These are phyloP conservation scores for Collybia nuda DNA, from an alignment of 768 basidiomycete genomes.

Conservation along the genomic window DNA sequence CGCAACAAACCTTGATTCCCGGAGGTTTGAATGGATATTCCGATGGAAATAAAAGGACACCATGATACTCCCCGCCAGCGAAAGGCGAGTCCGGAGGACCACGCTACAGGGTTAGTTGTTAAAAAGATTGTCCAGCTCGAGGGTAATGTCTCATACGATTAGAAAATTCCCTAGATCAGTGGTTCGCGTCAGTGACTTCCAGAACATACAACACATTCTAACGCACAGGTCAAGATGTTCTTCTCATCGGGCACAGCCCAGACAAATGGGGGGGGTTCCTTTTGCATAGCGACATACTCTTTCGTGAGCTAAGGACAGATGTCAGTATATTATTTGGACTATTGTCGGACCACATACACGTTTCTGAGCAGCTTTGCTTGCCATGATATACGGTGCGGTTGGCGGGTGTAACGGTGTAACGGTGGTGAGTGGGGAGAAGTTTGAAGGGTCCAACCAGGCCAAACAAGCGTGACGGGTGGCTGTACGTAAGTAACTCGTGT, in stretches of 20 bases:
- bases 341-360: conserved; percentile 46
- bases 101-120: conserved; percentile 45
- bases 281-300: conserved; percentile 92
- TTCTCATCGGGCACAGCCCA: conserved; percentile 97
- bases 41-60: conserved; percentile 85
- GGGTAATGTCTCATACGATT: conserved; percentile 56
- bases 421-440: conserved; percentile 12
- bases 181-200: not conserved
- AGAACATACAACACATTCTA: not conserved
- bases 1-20: conserved; percentile 78
- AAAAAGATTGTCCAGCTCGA: too few relatives aligned
- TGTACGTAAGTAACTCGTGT: conserved; percentile 18
- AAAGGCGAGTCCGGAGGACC: conserved; percentile 95
- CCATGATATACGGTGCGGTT: conserved; percentile 46
- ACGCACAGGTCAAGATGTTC: conserved; percentile 93
- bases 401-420: conserved; percentile 10
- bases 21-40: conserved; percentile 98
- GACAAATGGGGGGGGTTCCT: conserved; percentile 91
- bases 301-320: conserved; percentile 63
- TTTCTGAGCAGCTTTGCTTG: conserved; percentile 84
- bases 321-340: conserved; percentile 1
- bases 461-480: conserved; percentile 9
- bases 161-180: conserved; percentile 84
- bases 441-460: conserved; percentile 15
- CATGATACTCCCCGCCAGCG: conserved; percentile 91